A percentile compares a stretch with the other conserved stretches of the same genome.
These are phyloP conservation scores for Uronychia binucleata DNA, from an alignment of 73 alveolate genomes.

Conservation along the genomic window DNA sequence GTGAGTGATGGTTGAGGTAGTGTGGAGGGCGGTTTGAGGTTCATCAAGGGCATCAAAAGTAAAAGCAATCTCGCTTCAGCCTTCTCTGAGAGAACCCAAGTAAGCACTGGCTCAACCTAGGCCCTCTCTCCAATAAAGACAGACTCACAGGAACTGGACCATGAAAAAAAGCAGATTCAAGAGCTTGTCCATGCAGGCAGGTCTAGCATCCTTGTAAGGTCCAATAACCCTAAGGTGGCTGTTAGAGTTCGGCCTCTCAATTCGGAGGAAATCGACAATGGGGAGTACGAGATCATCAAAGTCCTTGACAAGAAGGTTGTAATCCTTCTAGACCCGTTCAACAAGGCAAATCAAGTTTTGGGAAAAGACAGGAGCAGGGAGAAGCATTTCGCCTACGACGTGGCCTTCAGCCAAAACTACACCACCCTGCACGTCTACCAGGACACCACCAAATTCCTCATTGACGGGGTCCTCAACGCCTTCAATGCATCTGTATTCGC, in stretches of 20 bases:
- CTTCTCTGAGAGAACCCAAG: too few relatives aligned
- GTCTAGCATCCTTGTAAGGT: slow-evolving; percentile 55
- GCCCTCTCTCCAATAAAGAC: not conserved
- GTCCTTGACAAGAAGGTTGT: slow-evolving; percentile 69
- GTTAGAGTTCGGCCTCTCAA: slow-evolving; percentile 79
- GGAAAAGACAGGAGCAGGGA: slow-evolving; percentile 94
- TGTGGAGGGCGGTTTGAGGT: not conserved
- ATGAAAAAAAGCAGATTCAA: not conserved
- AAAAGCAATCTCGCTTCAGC: too few relatives aligned
- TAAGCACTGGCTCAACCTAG: too few relatives aligned
- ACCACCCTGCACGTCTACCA: slow-evolving; percentile 82
- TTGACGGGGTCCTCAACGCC: slow-evolving; percentile 96
- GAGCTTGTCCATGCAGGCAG: slow-evolving; percentile 26
- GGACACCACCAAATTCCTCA: slow-evolving; percentile 87
- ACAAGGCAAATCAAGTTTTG: slow-evolving; percentile 52
- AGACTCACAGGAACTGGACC: not conserved
- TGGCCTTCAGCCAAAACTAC: slow-evolving; percentile 91
- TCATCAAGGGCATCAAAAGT: not conserved
- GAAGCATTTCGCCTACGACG: slow-evolving; percentile 96
- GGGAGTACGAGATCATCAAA: slow-evolving; percentile 52
- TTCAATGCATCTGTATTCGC: slow-evolving; percentile 98
- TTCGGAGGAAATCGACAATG: slow-evolving; percentile 69
- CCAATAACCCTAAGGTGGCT: slow-evolving; percentile 51
- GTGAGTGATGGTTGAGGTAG: not conserved
- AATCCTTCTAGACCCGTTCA: slow-evolving; percentile 67